Conservation (phyloP, 352 stramenopile species). For the Globisporangium spiculum region DNA sequence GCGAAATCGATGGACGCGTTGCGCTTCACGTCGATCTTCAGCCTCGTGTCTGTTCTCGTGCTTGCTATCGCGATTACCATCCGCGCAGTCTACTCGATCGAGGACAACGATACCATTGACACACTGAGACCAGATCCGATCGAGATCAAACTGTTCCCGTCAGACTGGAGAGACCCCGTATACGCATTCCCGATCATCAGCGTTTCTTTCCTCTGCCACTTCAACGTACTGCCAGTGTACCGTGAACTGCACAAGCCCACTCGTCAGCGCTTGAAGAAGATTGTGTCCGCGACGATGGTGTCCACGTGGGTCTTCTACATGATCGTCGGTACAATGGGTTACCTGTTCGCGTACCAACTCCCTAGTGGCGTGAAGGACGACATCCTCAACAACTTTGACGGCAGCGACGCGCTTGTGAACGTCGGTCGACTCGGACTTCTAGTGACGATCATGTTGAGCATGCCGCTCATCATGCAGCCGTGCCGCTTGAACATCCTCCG, state of each 20-base stretch:
- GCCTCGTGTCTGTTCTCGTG: conserved; percentile 64
- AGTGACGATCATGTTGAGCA: conserved; percentile 76
- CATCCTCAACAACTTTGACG: conserved; percentile 88
- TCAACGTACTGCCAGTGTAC: conserved; percentile 97
- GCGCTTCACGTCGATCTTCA: conserved; percentile 82
- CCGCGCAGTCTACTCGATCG: conserved; percentile 34
- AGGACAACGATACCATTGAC: not conserved
- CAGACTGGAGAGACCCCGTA: conserved; percentile 59
- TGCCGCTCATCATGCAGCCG: conserved; percentile 85
- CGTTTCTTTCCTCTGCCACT: conserved; percentile 97
- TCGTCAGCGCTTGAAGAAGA: conserved; percentile 85
- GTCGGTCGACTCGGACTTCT: conserved; percentile 76
- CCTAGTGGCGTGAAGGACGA: conserved; percentile 68
- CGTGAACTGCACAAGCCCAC: conserved; percentile 94
- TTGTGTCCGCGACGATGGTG: conserved; percentile 92
- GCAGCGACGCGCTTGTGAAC: conserved; percentile 79
- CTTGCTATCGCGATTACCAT: conserved; percentile 70
- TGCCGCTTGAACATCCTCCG: conserved; percentile 74
- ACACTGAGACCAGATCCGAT: conserved; percentile 15
- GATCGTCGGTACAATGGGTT: conserved; percentile 90
- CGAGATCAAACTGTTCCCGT: conserved; percentile 57
- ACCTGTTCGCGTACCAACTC: conserved; percentile 81
- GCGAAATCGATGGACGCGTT: conserved; percentile 74
- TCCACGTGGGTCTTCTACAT: conserved; percentile 93
- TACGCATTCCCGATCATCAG: conserved; percentile 95